Evolutionary conservation across 2,329 filamentous ascomycete genomes (phyloP).

Genomic region (Cladosporium sp.): DNA sequence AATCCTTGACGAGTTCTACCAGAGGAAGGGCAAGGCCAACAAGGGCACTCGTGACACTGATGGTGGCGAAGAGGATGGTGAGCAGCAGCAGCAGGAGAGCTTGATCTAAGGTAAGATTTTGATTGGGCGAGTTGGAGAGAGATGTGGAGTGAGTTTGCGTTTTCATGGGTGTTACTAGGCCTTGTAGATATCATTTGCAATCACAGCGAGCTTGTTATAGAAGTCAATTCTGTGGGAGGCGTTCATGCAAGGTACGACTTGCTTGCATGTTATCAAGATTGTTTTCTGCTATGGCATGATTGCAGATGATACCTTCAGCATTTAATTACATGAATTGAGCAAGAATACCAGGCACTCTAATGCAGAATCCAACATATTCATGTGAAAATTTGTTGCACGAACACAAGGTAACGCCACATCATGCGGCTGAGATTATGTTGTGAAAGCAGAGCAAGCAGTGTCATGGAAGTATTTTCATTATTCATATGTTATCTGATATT

Average conservation of each 20-base stretch:
- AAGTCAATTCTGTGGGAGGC: not conserved
- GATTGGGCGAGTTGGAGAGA: not conserved
- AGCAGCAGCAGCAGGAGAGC: slow-evolving; percentile 18
- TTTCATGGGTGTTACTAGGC: slow-evolving; percentile 17
- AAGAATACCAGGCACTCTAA: no score
- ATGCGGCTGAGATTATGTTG: no score
- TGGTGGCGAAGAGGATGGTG: slow-evolving; percentile 36
- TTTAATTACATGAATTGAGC: no score
- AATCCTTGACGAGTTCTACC: slow-evolving; percentile 54
- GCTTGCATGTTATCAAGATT: no score
- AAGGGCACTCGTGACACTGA: slow-evolving; percentile 49
- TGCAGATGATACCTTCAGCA: no score
- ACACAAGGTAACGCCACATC: no score
- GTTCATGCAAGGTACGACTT: not conserved
- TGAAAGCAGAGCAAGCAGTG: no score
- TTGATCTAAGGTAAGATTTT: slow-evolving; percentile 10
- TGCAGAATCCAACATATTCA: no score
- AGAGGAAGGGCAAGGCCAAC: slow-evolving; percentile 43
- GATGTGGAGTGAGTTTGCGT: slow-evolving; percentile 5
- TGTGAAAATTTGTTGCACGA: no score
- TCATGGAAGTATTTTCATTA: not conserved
- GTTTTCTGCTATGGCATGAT: no score
- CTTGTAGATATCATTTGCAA: slow-evolving; percentile 20
- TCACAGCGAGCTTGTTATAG: slow-evolving; percentile 19
- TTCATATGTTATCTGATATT: no score